Evolutionary conservation across 2,329 filamentous ascomycete genomes (phyloP).

Genomic region (Pyrenochaeta sp.): DNA sequence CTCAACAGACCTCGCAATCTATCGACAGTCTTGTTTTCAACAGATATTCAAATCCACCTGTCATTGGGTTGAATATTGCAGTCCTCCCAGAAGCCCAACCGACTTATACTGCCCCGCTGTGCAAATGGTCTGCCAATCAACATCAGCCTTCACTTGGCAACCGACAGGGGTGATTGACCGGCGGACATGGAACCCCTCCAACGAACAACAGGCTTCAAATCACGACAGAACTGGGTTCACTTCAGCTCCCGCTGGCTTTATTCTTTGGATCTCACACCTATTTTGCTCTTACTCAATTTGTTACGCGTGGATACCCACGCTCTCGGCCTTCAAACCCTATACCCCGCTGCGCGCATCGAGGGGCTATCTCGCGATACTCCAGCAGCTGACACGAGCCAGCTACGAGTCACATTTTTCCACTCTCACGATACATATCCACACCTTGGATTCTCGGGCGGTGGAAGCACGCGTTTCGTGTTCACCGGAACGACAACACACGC

Average conservation of each 20-base stretch:
- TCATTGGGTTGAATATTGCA: no score
- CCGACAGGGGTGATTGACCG: slow-evolving; percentile 13
- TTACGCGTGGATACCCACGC: neutral
- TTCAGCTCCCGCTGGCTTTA: neutral
- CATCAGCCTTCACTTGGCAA: neutral
- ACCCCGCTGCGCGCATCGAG: slow-evolving; percentile 6
- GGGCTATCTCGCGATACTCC: slow-evolving; percentile 7
- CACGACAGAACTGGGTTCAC: neutral
- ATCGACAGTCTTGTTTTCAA: no score
- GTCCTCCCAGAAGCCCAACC: neutral
- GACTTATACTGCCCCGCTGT: neutral
- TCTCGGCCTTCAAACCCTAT: neutral
- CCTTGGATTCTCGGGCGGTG: neutral
- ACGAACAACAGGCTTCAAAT: neutral
- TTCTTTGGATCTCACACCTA: neutral
- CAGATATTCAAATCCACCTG: no score
- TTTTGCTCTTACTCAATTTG: neutral
- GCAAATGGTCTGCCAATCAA: slow-evolving; percentile 9
- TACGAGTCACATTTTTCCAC: neutral
- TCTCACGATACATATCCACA: neutral
- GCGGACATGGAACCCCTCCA: slow-evolving; percentile 6
- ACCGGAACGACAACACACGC: neutral
- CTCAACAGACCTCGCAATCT: no score
- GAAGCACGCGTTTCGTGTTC: neutral
- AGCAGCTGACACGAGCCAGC: slow-evolving; percentile 5